Evolutionary conservation across 441 rosid species (phyloP).

Genomic region (Brassica hybrid): DNA sequence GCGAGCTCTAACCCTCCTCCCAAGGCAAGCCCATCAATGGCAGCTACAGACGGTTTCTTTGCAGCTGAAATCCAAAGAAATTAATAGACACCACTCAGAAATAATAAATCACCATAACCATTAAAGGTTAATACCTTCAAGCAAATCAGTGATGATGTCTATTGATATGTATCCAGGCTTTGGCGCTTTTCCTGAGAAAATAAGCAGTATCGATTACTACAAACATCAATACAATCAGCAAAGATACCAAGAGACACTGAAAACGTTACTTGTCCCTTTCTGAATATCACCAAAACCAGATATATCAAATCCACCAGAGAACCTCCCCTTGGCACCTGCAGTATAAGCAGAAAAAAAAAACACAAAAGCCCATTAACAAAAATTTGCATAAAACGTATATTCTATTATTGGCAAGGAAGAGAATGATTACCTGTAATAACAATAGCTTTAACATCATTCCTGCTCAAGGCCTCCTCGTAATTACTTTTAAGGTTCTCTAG

Average conservation of each 20-base stretch:
- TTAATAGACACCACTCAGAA: slow-evolving; percentile 19
- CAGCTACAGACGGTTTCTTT: slow-evolving; percentile 95
- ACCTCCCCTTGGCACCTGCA: slow-evolving; percentile 71
- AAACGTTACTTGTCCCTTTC: slow-evolving; percentile 56
- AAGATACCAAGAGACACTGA: no score
- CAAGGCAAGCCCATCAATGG: slow-evolving; percentile 94
- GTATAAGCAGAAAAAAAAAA: background rate
- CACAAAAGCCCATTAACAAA: slow-evolving; percentile 22
- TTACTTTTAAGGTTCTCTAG: slow-evolving; percentile 73
- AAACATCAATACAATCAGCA: slow-evolving; percentile 14
- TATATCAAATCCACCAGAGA: slow-evolving; percentile 86
- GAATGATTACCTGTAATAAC: slow-evolving; percentile 64
- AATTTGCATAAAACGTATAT: slow-evolving; percentile 11
- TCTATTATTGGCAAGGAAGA: background rate
- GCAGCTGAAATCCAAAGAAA: slow-evolving; percentile 60
- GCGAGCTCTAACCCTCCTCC: slow-evolving; percentile 98
- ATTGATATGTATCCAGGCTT: slow-evolving; percentile 65
- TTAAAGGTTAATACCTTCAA: slow-evolving; percentile 66
- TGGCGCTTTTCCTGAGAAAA: slow-evolving; percentile 62
- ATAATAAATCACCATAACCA: background rate
- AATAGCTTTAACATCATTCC: slow-evolving; percentile 94
- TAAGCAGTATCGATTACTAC: background rate
- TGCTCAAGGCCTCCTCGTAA: slow-evolving; percentile 73
- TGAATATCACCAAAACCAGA: slow-evolving; percentile 69
- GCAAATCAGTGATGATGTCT: slow-evolving; percentile 63